Percentiles rank a stretch among this genome's conserved stretches.
phyloP scores from a whole-genome alignment of 169 alveolate genomes.

The Plasmodium billcollinsi region DNA sequence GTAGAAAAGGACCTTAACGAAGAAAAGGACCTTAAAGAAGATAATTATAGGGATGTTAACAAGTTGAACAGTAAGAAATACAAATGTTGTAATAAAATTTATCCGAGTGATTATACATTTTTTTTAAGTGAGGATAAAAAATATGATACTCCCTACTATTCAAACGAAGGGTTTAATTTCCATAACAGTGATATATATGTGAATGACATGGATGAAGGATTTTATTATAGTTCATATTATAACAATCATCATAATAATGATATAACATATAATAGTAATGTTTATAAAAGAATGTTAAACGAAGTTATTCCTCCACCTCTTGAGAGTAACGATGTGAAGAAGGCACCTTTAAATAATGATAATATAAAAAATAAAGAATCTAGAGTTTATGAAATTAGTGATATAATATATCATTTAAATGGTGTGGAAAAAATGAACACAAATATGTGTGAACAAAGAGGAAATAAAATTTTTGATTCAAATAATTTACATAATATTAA shows the following conservation, averaged over 20 bases:
- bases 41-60: no score
- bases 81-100: no score
- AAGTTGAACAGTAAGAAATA: no score
- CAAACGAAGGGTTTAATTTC: no score
- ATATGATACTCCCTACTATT: no score
- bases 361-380: neutral
- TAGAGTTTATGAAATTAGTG: neutral
- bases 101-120: no score
- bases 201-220: no score
- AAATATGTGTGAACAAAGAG: slow-evolving; percentile 28
- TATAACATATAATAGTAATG: neutral
- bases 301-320: no score
- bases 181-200: no score
- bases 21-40: no score
- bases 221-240: neutral
- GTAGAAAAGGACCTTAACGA: no score
- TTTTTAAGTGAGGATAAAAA: no score
- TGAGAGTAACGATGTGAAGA: slow-evolving; percentile 17
- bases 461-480: slow-evolving; percentile 10
- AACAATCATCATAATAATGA: slow-evolving; percentile 13
- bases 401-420: slow-evolving; percentile 3
- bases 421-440: neutral
- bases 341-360: neutral
- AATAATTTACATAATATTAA: neutral
- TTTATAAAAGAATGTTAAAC: slow-evolving; percentile 41